These are phyloP conservation scores for Quercus cerris DNA, from an alignment of 306 rosid species.

Conservation along the genomic window DNA sequence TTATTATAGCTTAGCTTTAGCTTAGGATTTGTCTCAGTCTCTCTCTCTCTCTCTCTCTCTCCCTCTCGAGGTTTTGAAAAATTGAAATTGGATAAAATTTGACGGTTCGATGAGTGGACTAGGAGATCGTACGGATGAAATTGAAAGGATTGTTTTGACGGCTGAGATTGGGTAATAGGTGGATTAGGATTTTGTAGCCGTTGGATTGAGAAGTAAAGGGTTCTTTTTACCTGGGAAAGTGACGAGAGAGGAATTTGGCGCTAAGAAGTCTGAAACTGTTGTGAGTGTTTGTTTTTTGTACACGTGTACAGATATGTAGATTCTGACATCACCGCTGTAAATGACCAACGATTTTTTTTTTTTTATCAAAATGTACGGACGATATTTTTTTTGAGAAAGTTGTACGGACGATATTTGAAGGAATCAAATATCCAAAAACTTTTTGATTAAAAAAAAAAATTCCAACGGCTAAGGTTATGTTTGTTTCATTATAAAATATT, in stretches of 20 bases:
- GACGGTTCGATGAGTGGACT: conserved; percentile 21
- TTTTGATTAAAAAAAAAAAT: too few species aligned
- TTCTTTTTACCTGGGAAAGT: conserved; percentile 10
- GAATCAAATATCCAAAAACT: background rate
- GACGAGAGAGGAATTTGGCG: conserved; percentile 61
- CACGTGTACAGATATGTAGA: conserved; percentile 36
- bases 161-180: conserved; percentile 7
- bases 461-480: too few species aligned
- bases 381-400: too few species aligned
- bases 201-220: conserved; percentile 29
- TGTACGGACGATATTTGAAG: too few species aligned
- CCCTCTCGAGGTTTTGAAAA: conserved; percentile 54
- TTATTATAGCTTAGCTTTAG: too few species aligned
- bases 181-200: background rate
- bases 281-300: background rate
- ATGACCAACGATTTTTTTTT: too few species aligned
- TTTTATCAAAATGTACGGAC: background rate
- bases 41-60: conserved; percentile 4
- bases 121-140: background rate
- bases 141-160: conserved; percentile 10
- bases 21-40: background rate
- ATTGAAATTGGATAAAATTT: conserved; percentile 36
- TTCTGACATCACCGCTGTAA: background rate
- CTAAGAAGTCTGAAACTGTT: conserved; percentile 32
- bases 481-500: too few species aligned